phyloP scores from a whole-genome alignment of 1,284 basidiomycete species.

The Erythrobasidium hasegawianum region DNA sequence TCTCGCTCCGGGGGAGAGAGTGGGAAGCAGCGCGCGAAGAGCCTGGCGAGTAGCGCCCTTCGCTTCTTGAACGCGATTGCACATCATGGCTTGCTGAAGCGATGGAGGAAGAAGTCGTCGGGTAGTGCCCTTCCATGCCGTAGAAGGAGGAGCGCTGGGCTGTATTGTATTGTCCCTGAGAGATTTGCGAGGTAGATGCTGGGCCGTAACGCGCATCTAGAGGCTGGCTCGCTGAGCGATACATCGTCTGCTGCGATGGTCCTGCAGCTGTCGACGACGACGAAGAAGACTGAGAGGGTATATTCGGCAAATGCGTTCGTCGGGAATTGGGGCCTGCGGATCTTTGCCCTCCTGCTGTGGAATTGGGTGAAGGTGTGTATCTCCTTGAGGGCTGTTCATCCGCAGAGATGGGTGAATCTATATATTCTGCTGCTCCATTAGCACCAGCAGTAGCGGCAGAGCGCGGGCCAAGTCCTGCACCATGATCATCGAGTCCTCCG shows the following conservation, averaged over 20 bases:
- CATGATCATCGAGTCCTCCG: slow-evolving; percentile 1
- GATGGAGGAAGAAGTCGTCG: neutral
- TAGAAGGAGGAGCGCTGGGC: neutral
- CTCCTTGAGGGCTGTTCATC: too few relatives aligned
- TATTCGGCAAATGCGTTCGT: neutral
- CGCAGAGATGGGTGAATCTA: too few relatives aligned
- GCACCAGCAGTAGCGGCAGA: neutral
- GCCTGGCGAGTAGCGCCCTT: neutral
- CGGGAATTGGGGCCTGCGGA: too few relatives aligned
- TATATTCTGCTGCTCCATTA: neutral
- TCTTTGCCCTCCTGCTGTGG: too few relatives aligned
- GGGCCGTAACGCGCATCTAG: too few relatives aligned
- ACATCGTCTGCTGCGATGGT: too few relatives aligned
- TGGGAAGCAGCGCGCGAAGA: neutral
- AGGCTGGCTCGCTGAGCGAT: too few relatives aligned
- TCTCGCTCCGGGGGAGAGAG: neutral
- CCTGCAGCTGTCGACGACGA: neutral
- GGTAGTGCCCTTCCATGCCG: neutral
- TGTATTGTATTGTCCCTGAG: neutral
- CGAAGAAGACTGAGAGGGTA: neutral
- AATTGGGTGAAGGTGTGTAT: too few relatives aligned
- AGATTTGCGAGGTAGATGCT: too few relatives aligned
- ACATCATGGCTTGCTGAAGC: neutral
- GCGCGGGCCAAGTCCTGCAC: neutral
- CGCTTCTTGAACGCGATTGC: neutral